These are phyloP conservation scores for Xylariaceae sp. DNA, from an alignment of 2,329 filamentous ascomycete genomes.

Conservation along the genomic window DNA sequence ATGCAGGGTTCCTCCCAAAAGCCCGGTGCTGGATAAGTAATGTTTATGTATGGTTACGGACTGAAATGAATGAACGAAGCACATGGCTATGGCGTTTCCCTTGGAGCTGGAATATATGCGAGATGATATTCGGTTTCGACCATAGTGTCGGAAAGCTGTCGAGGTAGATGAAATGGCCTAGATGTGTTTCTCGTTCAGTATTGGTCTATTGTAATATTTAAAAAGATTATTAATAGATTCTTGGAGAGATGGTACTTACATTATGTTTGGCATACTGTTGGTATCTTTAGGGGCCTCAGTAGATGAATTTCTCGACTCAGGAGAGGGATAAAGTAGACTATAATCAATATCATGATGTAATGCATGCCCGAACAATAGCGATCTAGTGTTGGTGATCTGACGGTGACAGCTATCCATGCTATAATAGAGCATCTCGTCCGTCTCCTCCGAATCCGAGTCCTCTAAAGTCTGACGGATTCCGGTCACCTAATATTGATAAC, in stretches of 20 bases:
- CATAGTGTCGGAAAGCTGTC: not conserved
- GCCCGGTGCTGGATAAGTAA: not conserved
- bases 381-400: no score
- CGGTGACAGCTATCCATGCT: no score
- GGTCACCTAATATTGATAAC: no score
- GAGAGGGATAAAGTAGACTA: no score
- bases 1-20: not conserved
- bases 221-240: not conserved
- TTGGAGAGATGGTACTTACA: not conserved
- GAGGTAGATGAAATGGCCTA: not conserved
- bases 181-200: not conserved
- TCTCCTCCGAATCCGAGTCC: no score
- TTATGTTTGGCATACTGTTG: not conserved
- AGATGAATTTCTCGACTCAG: no score
- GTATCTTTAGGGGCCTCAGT: no score
- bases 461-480: no score
- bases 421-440: no score
- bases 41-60: constrained; percentile 6
- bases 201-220: not conserved
- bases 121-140: not conserved
- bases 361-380: no score
- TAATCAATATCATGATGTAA: no score
- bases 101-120: not conserved
- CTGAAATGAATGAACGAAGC: constrained; percentile 8
- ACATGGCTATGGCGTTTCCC: constrained; percentile 7